These are phyloP conservation scores for Schizophyllum amplum DNA, from an alignment of 1,284 basidiomycete genomes.

Conservation along the genomic window DNA sequence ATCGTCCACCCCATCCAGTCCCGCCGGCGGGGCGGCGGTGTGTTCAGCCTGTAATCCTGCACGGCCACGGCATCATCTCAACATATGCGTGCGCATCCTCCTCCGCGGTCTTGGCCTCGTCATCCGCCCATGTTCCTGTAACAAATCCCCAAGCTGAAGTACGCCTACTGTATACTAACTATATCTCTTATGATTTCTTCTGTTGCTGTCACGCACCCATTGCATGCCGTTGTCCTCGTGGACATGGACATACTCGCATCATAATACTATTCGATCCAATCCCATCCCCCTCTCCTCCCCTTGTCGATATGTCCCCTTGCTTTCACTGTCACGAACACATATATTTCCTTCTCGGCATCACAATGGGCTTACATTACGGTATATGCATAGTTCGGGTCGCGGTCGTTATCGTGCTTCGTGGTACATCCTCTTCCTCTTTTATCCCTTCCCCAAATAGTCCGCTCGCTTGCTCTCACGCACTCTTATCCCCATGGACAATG, in stretches of 20 bases:
- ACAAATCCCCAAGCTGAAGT: background rate
- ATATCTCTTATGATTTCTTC: background rate
- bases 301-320: background rate
- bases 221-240: background rate
- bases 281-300: background rate
- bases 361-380: background rate
- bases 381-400: background rate
- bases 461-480: background rate
- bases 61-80: background rate
- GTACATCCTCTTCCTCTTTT: background rate
- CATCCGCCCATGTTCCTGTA: background rate
- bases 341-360: background rate
- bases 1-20: conserved; percentile 54
- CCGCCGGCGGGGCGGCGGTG: conserved; percentile 44
- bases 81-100: background rate
- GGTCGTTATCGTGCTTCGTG: background rate
- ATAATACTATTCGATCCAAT: background rate
- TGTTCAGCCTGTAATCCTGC: conserved; percentile 42
- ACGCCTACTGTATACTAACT: background rate
- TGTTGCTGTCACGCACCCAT: background rate
- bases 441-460: background rate
- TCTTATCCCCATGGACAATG: background rate
- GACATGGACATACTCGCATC: background rate
- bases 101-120: background rate
- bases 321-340: background rate